A percentile compares a stretch with the other conserved stretches of the same genome.
phyloP scores from a whole-genome alignment of 179 eudicot species.

The Heliamphora pulchella region DNA sequence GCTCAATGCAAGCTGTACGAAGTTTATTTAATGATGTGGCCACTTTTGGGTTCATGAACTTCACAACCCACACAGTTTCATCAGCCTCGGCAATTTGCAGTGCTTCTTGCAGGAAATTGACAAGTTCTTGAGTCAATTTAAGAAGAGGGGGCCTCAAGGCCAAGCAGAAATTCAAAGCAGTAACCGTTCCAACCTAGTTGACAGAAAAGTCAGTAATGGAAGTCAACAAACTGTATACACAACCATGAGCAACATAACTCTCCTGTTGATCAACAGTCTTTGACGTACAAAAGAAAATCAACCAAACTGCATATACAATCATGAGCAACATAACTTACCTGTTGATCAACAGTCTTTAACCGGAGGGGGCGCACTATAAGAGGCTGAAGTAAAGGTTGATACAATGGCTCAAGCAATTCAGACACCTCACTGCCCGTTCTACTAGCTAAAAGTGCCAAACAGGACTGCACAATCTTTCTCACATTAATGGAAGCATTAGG shows the following conservation, averaged over 20 bases:
- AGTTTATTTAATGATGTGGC: conserved; percentile 80
- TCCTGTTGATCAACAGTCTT: conserved; percentile 99
- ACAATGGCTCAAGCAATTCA: conserved; percentile 90
- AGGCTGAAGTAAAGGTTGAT: conserved; percentile 88
- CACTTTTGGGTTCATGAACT: conserved; percentile 84
- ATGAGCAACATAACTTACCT: conserved; percentile 40
- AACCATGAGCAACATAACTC: conserved; percentile 10
- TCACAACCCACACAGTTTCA: conserved; percentile 87
- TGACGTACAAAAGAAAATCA: conserved; percentile 7
- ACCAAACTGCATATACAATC: not conserved
- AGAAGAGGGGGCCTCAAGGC: conserved; percentile 98
- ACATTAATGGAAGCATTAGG: conserved; percentile 71
- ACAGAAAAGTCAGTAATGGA: conserved; percentile 8
- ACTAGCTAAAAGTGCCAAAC: conserved; percentile 93
- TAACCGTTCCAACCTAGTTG: conserved; percentile 91
- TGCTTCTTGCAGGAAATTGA: conserved; percentile 90
- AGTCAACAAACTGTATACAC: not conserved
- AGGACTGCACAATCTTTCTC: conserved; percentile 93
- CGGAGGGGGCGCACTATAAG: conserved; percentile 84
- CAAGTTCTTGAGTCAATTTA: conserved; percentile 80
- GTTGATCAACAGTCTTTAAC: conserved; percentile 91
- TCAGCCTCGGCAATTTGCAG: conserved; percentile 97
- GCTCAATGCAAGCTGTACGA: conserved; percentile 96
- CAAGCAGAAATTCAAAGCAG: conserved; percentile 91
- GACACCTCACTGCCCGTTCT: conserved; percentile 98